Evolutionary conservation across 768 basidiomycete species (phyloP).

Genomic region (Hericium coralloides): DNA sequence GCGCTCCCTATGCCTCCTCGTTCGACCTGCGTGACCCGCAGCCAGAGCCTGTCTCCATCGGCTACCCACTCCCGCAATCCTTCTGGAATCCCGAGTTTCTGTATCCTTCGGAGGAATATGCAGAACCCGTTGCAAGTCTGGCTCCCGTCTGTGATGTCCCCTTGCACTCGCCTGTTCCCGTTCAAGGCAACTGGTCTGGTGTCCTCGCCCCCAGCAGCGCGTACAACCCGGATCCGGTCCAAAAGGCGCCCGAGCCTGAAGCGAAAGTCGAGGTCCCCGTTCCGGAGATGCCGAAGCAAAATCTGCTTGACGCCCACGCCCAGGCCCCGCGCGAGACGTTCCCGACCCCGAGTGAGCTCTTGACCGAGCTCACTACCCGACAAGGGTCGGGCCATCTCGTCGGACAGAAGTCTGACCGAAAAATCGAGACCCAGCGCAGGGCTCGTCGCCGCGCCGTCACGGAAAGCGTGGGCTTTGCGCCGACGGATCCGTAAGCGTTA

Average conservation of each 20-base stretch:
- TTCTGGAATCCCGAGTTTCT: too few relatives aligned
- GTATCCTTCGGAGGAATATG: too few relatives aligned
- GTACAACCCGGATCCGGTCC: not conserved
- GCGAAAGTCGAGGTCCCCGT: not conserved
- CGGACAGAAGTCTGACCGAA: conserved; percentile 6
- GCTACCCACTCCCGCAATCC: too few relatives aligned
- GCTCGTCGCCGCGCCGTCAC: conserved; percentile 50
- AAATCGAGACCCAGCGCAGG: conserved; percentile 42
- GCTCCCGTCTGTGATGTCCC: too few relatives aligned
- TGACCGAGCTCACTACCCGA: conserved; percentile 33
- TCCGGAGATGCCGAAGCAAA: not conserved
- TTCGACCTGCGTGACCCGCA: too few relatives aligned
- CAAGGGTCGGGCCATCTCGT: conserved; percentile 4
- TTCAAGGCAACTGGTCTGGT: conserved; percentile 9
- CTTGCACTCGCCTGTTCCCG: conserved; percentile 10
- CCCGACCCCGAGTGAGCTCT: conserved; percentile 58
- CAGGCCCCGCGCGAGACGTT: conserved; percentile 28
- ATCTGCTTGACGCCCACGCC: conserved; percentile 14
- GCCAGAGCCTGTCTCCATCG: too few relatives aligned
- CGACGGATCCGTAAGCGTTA: conserved; percentile 50
- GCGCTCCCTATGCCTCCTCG: too few relatives aligned
- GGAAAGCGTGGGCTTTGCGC: conserved; percentile 44
- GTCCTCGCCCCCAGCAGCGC: conserved; percentile 1
- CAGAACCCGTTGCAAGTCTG: too few relatives aligned
- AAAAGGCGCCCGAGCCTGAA: not conserved